Evolutionary conservation across 768 basidiomycete species (phyloP).

Genomic region (Phaeotremella skinneri): DNA sequence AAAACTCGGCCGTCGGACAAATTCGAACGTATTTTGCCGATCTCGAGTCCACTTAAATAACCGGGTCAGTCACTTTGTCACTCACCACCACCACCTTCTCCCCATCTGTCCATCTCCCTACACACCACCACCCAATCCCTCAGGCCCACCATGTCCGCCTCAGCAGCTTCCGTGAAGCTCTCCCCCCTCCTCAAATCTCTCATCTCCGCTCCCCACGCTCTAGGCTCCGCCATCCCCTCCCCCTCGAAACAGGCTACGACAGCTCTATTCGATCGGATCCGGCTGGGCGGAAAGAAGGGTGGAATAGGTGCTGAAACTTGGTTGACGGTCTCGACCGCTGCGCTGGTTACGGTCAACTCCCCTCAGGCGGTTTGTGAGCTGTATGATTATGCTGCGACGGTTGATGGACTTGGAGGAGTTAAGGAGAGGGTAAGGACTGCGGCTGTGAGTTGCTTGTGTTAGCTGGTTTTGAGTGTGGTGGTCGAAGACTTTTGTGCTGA

Average conservation of each 20-base stretch:
- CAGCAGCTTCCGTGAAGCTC: conserved; percentile 50
- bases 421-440: conserved; percentile 67
- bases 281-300: conserved; percentile 15
- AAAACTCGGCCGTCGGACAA: neutral
- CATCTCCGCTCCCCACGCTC: conserved; percentile 38
- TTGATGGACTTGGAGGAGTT: conserved; percentile 39
- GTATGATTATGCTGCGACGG: conserved; percentile 70
- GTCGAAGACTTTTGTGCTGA: conserved; percentile 6
- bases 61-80: too few species aligned
- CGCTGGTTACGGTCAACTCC: conserved; percentile 75
- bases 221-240: conserved; percentile 65
- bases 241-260: conserved; percentile 62
- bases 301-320: conserved; percentile 29
- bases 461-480: neutral
- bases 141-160: conserved; percentile 6
- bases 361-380: conserved; percentile 75
- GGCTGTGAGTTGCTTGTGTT: conserved; percentile 52
- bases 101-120: too few species aligned
- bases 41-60: too few species aligned
- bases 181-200: conserved; percentile 63
- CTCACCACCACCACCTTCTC: too few species aligned
- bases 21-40: neutral
- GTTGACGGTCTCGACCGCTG: conserved; percentile 64
- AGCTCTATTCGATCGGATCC: conserved; percentile 38
- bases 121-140: neutral